Base-by-base conservation (phyloP, 2,329 filamentous ascomycete species). In the Cryphonectria naterciae region DNA sequence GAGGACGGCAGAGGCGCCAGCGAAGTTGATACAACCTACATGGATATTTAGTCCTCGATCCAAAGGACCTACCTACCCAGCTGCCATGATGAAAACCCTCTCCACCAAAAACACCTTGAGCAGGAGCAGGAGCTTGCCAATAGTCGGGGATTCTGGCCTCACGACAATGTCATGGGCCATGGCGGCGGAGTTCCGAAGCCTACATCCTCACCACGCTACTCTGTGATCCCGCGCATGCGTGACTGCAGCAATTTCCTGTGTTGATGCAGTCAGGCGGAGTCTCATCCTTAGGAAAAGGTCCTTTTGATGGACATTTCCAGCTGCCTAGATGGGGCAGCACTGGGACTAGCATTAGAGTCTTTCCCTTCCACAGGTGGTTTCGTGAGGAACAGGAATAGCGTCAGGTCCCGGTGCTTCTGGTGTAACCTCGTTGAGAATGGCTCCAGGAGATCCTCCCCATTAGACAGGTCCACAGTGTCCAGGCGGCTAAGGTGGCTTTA, bases 301-400 rank as follows among this genome's bases (percentile, higher is more conserved):
- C 15, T 32, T 8, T 32, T 46, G 43, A 8, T 4, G 4, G 43
- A 25, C 63, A 65, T 19, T 32, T 15, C 25, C n/a, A 19, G 25
- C 13, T 46, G n/a, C 13, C 13, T n/a, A 28, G 61, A 64, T 43
- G 37, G 39, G n/a, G 28, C 61, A 43, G 22, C 35, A 46, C 46
- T n/a, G 22, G 13, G n/a, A 43, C 37, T 39, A 39, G 39, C 39
- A 39, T 1, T 19, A 43, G 37, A n/a, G 37, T 17, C 61, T 17
- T 37, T 52, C 1, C 19, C 25, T 64, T 35, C 58, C 32, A 41
- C 60, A 61, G 25, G 54, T 65, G 56, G 52, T 52, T 67, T 58
- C 32, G 58, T 37, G 39, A 58, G 54, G 69, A 71, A 73, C 58
- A 70, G 65, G 67, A 43, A 56, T 70, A 62, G 68, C 60, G 68